These are phyloP conservation scores for Blastocladiella emersonii DNA, from an alignment of 371 early-diverging fungal genomes.

Conservation along the genomic window DNA sequence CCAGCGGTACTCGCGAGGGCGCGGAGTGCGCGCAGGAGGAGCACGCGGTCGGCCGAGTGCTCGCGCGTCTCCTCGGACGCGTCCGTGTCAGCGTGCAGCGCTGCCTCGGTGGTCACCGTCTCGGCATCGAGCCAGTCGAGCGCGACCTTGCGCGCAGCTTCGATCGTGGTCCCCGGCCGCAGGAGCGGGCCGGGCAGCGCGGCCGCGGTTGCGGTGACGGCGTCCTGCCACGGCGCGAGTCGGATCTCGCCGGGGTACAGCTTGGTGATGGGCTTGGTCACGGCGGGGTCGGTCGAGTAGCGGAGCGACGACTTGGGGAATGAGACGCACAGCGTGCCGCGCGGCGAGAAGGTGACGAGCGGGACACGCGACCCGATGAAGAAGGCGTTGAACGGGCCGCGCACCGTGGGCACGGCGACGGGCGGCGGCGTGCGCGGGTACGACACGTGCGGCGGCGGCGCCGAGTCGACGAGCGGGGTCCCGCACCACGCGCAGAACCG, in stretches of 20 bases:
- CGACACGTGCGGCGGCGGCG: background rate
- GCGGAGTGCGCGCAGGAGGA: background rate
- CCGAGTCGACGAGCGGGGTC: background rate
- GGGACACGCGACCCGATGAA: background rate
- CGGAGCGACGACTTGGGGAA: background rate
- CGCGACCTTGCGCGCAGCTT: background rate
- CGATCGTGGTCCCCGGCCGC: background rate
- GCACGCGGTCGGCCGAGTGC: background rate
- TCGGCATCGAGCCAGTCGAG: background rate
- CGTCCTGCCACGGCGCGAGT: background rate
- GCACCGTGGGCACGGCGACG: background rate
- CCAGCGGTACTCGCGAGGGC: background rate
- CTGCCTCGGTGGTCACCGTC: background rate
- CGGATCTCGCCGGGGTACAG: background rate
- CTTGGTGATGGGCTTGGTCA: background rate
- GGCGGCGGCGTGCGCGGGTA: background rate
- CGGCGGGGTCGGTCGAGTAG: background rate
- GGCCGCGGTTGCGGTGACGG: too few species aligned
- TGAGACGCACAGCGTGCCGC: background rate
- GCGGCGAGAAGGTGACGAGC: background rate
- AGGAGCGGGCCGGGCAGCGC: background rate
- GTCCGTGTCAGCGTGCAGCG: background rate
- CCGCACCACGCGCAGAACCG: conserved; percentile 1
- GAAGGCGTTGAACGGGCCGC: background rate
- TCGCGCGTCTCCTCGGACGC: background rate